Evolutionary conservation across 768 basidiomycete genomes (phyloP).

Genomic region (Macrolepiota fuliginosa): DNA sequence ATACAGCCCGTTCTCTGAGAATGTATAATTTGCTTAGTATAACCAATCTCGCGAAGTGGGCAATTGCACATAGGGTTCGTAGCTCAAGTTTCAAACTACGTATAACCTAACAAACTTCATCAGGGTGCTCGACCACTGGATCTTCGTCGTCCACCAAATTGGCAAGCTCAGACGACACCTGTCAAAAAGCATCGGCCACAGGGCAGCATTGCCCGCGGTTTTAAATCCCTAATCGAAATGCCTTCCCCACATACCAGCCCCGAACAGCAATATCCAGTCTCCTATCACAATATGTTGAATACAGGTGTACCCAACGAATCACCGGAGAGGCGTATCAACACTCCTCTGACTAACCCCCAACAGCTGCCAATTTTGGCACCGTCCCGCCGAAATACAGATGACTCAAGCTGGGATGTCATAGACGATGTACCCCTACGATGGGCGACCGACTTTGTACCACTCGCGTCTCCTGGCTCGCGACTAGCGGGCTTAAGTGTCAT

Average conservation of each 20-base stretch:
- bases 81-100: background rate
- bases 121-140: slow-evolving; percentile 64
- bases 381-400: slow-evolving; percentile 33
- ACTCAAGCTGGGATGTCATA: slow-evolving; percentile 69
- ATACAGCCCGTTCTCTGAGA: slow-evolving; percentile 55
- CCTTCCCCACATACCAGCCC: slow-evolving; percentile 17
- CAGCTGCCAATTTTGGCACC: slow-evolving; percentile 4
- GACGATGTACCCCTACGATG: slow-evolving; percentile 75
- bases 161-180: slow-evolving; percentile 49
- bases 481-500: slow-evolving; percentile 55
- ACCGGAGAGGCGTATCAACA: slow-evolving; percentile 10
- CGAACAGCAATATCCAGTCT: slow-evolving; percentile 21
- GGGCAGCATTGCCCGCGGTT: slow-evolving; percentile 57
- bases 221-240: slow-evolving; percentile 56
- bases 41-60: slow-evolving; percentile 73
- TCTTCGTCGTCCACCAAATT: slow-evolving; percentile 47
- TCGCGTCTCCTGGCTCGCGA: slow-evolving; percentile 68
- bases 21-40: slow-evolving; percentile 86
- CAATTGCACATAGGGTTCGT: slow-evolving; percentile 61
- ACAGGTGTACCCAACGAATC: slow-evolving; percentile 17
- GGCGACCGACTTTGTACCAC: slow-evolving; percentile 84
- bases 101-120: slow-evolving; percentile 1
- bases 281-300: slow-evolving; percentile 34
- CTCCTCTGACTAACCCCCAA: background rate
- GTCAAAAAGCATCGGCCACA: slow-evolving; percentile 50